A percentile compares a stretch with the other conserved stretches of the same genome.
phyloP scores from a whole-genome alignment of 345 rosid genomes.

The Gossypium anomalum region DNA sequence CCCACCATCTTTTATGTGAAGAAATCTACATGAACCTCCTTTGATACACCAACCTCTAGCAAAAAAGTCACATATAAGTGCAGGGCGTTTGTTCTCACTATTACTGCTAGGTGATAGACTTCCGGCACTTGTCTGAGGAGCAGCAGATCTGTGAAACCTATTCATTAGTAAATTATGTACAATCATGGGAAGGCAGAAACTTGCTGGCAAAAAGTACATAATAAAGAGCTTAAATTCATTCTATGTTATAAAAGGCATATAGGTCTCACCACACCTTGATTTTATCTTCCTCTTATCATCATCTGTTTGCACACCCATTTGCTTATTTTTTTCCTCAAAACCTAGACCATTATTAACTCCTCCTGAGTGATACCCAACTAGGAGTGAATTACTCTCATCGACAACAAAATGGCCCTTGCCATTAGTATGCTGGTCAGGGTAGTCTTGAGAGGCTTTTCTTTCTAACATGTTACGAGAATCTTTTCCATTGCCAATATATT shows the following conservation, averaged over 20 bases:
- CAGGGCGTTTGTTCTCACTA: slow-evolving; percentile 48
- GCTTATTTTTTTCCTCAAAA: slow-evolving; percentile 28
- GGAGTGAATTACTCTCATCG: slow-evolving; percentile 8
- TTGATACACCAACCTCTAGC: slow-evolving; percentile 84
- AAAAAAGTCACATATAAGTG: slow-evolving; percentile 59
- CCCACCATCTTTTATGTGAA: slow-evolving; percentile 47
- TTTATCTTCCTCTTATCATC: slow-evolving; percentile 27
- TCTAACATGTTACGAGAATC: background rate
- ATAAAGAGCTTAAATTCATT: slow-evolving; percentile 18
- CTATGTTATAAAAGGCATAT: slow-evolving; percentile 13
- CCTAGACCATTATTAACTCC: slow-evolving; percentile 9
- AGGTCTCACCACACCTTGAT: slow-evolving; percentile 47
- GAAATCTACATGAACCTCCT: slow-evolving; percentile 73
- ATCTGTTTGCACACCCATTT: slow-evolving; percentile 23
- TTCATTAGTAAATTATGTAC: slow-evolving; percentile 28
- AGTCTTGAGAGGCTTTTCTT: slow-evolving; percentile 2
- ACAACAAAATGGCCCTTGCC: slow-evolving; percentile 10
- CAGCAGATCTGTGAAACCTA: slow-evolving; percentile 47
- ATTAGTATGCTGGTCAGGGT: slow-evolving; percentile 13
- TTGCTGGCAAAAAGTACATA: slow-evolving; percentile 4
- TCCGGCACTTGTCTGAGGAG: slow-evolving; percentile 32
- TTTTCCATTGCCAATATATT: background rate
- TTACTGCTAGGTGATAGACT: slow-evolving; percentile 34
- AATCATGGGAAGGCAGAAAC: slow-evolving; percentile 21
- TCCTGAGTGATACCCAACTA: slow-evolving; percentile 14